Evolutionary conservation across 2,329 filamentous ascomycete genomes (phyloP).

Genomic region (Aspergillus calidoustus): DNA sequence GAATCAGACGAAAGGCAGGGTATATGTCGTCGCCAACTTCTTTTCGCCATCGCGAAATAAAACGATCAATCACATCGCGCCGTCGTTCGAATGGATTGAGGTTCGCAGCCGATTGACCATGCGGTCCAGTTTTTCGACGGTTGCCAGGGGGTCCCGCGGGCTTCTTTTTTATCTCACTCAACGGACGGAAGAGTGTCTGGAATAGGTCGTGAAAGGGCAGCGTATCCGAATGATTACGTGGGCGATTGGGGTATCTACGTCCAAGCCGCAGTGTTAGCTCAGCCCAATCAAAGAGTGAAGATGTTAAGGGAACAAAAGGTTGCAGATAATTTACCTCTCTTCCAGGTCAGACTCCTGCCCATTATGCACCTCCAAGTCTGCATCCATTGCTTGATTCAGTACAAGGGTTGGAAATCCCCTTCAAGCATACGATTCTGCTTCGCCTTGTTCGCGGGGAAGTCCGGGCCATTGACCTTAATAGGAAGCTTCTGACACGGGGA

Average conservation of each 20-base stretch:
- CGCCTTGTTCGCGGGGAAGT: neutral
- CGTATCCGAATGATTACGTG: slow-evolving; percentile 78
- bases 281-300: neutral
- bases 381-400: slow-evolving; percentile 31
- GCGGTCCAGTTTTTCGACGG: slow-evolving; percentile 63
- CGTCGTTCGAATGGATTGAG: slow-evolving; percentile 77
- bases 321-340: slow-evolving; percentile 32
- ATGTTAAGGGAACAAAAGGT: neutral
- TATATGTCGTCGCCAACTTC: slow-evolving; percentile 93
- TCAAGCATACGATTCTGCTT: neutral
- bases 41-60: slow-evolving; percentile 83
- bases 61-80: slow-evolving; percentile 79
- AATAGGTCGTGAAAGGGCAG: slow-evolving; percentile 82
- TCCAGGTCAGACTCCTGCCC: slow-evolving; percentile 32
- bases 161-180: slow-evolving; percentile 76
- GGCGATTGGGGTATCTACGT: slow-evolving; percentile 77
- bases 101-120: slow-evolving; percentile 53
- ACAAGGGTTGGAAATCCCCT: neutral
- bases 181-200: slow-evolving; percentile 77
- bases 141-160: slow-evolving; percentile 60
- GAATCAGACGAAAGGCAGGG: slow-evolving; percentile 85
- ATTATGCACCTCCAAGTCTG: slow-evolving; percentile 31
- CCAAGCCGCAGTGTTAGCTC: slow-evolving; percentile 3
- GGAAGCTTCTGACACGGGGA: neutral
- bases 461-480: neutral